Conservation (phyloP, 2,329 filamentous ascomycete species). For the Cercospora canescens region DNA sequence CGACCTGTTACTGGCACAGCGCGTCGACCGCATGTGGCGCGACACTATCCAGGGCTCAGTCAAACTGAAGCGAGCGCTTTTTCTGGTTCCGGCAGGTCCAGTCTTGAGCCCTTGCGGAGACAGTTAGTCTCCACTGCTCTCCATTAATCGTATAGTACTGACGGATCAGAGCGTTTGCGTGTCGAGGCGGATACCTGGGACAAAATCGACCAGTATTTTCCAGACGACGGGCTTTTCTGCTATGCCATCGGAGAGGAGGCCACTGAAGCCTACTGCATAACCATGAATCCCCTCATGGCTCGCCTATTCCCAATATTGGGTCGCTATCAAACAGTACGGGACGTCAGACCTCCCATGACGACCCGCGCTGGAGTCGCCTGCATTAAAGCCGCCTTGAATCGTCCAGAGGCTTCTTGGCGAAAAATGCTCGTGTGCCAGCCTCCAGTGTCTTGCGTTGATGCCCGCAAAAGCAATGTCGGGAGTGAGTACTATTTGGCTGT, state of each 20-base stretch:
- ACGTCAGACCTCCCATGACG: not conserved
- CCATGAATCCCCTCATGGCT: not conserved
- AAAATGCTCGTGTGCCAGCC: conserved; percentile 3
- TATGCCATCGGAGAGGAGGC: not conserved
- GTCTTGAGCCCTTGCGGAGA: not conserved
- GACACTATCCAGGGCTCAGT: not conserved
- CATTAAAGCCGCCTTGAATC: not conserved
- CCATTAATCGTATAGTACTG: not conserved
- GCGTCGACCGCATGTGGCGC: not conserved
- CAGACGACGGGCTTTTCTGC: no score
- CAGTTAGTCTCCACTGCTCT: not conserved
- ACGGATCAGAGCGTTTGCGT: not conserved
- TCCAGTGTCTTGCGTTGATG: not conserved
- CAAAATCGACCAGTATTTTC: no score
- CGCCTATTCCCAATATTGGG: not conserved
- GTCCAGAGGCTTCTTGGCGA: not conserved
- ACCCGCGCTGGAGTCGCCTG: no score
- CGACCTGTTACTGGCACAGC: conserved; percentile 3
- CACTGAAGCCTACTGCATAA: not conserved
- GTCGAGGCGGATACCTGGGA: not conserved
- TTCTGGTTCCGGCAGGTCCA: not conserved
- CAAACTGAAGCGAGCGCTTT: not conserved
- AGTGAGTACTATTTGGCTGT: not conserved
- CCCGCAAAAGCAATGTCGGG: not conserved
- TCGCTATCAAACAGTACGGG: no score